Percentiles rank a stretch among this genome's conserved stretches.
These are phyloP conservation scores for Discostella stelligeroides DNA, from an alignment of 108 stramenopile genomes.

Conservation along the genomic window DNA sequence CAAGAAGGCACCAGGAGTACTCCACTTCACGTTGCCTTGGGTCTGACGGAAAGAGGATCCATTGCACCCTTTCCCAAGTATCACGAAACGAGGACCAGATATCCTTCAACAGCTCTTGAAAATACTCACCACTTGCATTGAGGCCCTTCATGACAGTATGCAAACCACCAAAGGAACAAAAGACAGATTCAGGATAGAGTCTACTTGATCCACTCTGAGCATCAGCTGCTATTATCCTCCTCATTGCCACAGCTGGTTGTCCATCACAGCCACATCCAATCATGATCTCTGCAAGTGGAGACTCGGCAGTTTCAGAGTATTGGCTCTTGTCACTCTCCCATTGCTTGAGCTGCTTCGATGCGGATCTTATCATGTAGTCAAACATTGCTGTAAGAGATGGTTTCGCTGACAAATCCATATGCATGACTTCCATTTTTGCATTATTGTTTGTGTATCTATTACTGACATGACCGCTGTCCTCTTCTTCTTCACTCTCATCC, in stretches of 20 bases:
- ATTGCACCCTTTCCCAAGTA: conserved; percentile 9
- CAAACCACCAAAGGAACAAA: conserved; percentile 3
- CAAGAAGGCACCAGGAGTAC: conserved; percentile 11
- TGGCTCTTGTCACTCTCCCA: not conserved
- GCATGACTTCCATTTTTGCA: no score
- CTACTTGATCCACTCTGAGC: no score
- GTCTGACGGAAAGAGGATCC: conserved; percentile 7
- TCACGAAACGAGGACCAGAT: conserved; percentile 3
- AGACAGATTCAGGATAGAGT: no score
- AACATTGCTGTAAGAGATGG: no score
- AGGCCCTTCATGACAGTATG: conserved; percentile 6
- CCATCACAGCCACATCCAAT: no score
- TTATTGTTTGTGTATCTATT: not conserved
- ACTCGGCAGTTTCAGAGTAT: not conserved
- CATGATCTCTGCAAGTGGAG: no score
- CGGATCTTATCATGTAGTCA: no score
- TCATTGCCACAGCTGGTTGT: no score
- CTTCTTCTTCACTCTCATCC: no score
- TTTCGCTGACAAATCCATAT: no score
- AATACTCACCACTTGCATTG: conserved; percentile 8
- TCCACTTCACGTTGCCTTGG: conserved; percentile 13
- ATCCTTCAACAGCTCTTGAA: conserved; percentile 5
- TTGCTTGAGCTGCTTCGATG: not conserved
- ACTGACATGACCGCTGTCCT: no score
- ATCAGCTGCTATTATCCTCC: no score